phyloP scores from a whole-genome alignment of 371 early-diverging fungal species.

The Mucor piriformis region DNA sequence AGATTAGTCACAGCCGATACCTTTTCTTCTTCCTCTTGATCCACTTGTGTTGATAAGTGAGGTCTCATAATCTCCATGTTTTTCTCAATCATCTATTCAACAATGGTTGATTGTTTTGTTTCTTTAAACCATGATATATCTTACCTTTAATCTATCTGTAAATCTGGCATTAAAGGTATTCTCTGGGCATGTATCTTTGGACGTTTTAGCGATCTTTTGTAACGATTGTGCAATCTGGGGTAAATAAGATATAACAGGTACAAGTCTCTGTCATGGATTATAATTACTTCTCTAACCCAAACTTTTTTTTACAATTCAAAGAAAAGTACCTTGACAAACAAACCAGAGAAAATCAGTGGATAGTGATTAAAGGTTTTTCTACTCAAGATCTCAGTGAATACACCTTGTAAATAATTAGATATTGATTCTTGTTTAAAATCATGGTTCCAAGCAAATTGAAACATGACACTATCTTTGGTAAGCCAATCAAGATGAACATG shows the following conservation, averaged over 20 bases:
- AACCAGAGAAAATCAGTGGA: conserved; percentile 19
- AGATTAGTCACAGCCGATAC: not conserved
- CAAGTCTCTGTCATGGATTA: not conserved
- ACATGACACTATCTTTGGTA: conserved; percentile 8
- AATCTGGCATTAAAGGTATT: conserved; percentile 5
- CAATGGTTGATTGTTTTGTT: not conserved
- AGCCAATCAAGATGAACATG: conserved; percentile 19
- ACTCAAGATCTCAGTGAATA: not conserved
- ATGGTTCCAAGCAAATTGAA: conserved; percentile 6
- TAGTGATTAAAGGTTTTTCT: conserved; percentile 8
- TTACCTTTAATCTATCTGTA: conserved; percentile 2
- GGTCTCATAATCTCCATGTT: conserved; percentile 14
- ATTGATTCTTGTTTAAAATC: not conserved
- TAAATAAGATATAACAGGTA: conserved; percentile 5
- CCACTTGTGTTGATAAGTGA: not conserved
- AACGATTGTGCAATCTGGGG: conserved; percentile 18
- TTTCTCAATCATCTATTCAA: conserved; percentile 1
- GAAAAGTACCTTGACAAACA: conserved; percentile 13
- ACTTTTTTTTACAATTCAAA: not conserved
- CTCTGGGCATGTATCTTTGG: not conserved
- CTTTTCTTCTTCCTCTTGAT: not conserved
- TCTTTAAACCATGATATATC: too few species aligned
- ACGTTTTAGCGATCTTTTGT: conserved; percentile 6
- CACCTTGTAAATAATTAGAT: not conserved
- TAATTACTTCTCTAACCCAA: not conserved